Base-by-base conservation (phyloP, 2,329 filamentous ascomycete species). In the Pezicula neosporulosa region DNA sequence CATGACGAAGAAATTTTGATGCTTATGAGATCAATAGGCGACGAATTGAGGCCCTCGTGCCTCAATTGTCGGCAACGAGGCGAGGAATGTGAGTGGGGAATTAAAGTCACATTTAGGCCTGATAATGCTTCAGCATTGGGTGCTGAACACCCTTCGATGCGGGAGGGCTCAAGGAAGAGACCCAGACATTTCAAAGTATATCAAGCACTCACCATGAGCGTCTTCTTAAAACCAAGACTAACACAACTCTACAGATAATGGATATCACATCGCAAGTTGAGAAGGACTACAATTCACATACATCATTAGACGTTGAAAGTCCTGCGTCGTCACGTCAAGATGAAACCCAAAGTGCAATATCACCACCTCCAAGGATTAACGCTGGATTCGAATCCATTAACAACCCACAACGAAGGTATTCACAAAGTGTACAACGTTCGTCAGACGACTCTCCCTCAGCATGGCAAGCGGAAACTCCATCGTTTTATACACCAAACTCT, bases 61-160 rank as follows among this genome's bases (percentile, higher is more conserved):
- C 56, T 58, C 5, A 63, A 63, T 48, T 69, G 66, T 55, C 63
- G 59, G 28, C 60, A 60, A 7, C 60, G 63, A 15, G 60, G 61
- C 7, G 65, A 67, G 7, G 53, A 54, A 19, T 67, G 66, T 42
- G 60, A 66, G 51, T 66, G 66, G 66, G 60, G 63, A 10, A 49
- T 63, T 48, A 56, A 66, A 21, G 62, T 66, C 21, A 61, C 60
- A 6, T 68, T 68, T 44, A 61, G 62, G 12, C 63, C 65, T 48
- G 58, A 60, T 35, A 66, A 67, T 52, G 62, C 65, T 46, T 67
- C 57, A 44, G 52, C 61, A 15, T 47, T 66, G 16, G 61, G 59
- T 37, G 53, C 62, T 3, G 59, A 63, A 42, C 63, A 66, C 54
- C 63, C 63, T 8, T 66, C 64, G 0, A 67, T 67, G 64, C 63